These are phyloP conservation scores for Hericium rajendrae DNA, from an alignment of 768 basidiomycete species.

Conservation along the genomic window DNA sequence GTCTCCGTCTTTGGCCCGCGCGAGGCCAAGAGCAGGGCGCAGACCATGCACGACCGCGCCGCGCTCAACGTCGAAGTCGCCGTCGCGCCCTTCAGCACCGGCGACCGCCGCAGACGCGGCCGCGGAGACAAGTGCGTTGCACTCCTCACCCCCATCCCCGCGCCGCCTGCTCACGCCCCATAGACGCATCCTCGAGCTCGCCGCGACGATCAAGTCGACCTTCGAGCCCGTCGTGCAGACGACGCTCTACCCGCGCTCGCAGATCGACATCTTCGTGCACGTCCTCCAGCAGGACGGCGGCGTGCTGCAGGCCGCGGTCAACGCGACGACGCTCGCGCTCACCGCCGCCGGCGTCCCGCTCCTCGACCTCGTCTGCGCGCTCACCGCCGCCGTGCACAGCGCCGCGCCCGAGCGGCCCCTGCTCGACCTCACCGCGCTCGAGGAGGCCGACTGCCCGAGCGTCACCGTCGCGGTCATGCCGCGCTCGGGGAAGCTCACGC, in stretches of 20 bases:
- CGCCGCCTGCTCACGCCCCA: background rate
- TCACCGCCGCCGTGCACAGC: constrained; percentile 81
- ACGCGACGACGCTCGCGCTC: constrained; percentile 89
- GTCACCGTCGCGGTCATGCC: constrained; percentile 88
- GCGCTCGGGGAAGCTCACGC: constrained; percentile 71
- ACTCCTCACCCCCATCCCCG: background rate
- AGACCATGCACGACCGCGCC: constrained; percentile 80
- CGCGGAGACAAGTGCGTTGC: constrained; percentile 73
- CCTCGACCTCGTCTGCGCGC: constrained; percentile 82
- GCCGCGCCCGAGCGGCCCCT: constrained; percentile 45
- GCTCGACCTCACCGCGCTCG: constrained; percentile 79
- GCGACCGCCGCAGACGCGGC: constrained; percentile 61
- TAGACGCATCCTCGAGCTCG: constrained; percentile 84
- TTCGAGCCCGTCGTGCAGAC: constrained; percentile 95
- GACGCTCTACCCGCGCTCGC: constrained; percentile 83
- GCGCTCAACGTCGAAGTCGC: constrained; percentile 84
- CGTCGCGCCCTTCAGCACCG: constrained; percentile 80
- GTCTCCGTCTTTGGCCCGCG: constrained; percentile 89
- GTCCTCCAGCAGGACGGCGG: constrained; percentile 93
- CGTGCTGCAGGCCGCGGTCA: constrained; percentile 83
- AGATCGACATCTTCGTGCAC: constrained; percentile 91
- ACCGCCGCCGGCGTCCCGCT: constrained; percentile 86
- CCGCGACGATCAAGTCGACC: constrained; percentile 80
- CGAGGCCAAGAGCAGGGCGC: constrained; percentile 74
- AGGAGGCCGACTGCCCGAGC: constrained; percentile 86